Percentiles rank a stretch among this genome's conserved stretches.
phyloP scores from a whole-genome alignment of 768 basidiomycete genomes.

The Kwoniella sp. region DNA sequence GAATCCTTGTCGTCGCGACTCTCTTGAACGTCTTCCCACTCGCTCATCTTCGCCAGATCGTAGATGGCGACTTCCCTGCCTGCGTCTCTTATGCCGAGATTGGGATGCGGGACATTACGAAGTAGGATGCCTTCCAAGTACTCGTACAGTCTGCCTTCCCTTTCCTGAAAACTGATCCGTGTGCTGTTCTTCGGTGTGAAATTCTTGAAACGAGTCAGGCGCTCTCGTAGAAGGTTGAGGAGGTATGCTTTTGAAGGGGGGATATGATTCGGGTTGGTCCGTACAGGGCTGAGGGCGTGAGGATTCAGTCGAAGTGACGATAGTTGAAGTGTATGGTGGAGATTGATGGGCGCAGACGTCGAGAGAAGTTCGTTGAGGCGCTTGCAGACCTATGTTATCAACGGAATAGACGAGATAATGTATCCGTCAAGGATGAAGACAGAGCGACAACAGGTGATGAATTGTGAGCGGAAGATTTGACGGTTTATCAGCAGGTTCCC shows the following conservation, averaged over 20 bases:
- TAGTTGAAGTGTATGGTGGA: slow-evolving; percentile 37
- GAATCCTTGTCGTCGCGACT: slow-evolving; percentile 13
- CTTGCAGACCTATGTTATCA: slow-evolving; percentile 40
- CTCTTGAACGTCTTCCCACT: slow-evolving; percentile 45
- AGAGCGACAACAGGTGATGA: too few species aligned
- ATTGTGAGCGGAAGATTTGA: too few species aligned
- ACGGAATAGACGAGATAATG: not conserved
- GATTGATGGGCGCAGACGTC: slow-evolving; percentile 32
- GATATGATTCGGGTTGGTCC: slow-evolving; percentile 22
- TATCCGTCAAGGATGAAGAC: too few species aligned
- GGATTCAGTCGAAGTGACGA: slow-evolving; percentile 42
- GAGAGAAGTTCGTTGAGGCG: slow-evolving; percentile 37
- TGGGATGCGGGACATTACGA: slow-evolving; percentile 27
- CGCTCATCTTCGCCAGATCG: slow-evolving; percentile 40
- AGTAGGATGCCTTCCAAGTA: slow-evolving; percentile 52
- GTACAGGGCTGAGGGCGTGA: slow-evolving; percentile 16
- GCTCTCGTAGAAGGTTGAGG: slow-evolving; percentile 39
- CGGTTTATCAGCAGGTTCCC: too few species aligned
- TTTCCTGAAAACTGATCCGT: slow-evolving; percentile 34
- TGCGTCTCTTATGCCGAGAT: slow-evolving; percentile 8
- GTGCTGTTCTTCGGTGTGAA: slow-evolving; percentile 30
- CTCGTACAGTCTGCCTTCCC: slow-evolving; percentile 53
- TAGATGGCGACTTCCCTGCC: slow-evolving; percentile 46
- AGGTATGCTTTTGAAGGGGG: slow-evolving; percentile 39
- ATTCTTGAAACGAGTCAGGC: slow-evolving; percentile 45